Evolutionary conservation across 176 grass and related monocot species (phyloP).

Genomic region (Ensete ventricosum): DNA sequence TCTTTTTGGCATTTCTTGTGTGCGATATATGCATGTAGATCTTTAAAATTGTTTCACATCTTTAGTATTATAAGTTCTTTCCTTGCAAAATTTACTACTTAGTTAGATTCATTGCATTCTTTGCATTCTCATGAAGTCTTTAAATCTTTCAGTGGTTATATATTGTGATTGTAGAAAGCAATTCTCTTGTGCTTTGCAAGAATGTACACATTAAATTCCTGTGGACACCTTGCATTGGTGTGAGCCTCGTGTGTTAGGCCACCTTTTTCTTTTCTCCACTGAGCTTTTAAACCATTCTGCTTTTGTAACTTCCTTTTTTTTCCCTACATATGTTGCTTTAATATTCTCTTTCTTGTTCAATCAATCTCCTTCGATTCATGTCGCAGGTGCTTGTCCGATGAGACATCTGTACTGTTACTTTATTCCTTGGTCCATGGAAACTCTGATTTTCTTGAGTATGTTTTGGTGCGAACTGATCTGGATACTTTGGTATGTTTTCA

Average conservation of each 20-base stretch:
- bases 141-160: neutral
- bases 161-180: neutral
- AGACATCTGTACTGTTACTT: constrained; percentile 73
- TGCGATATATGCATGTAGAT: neutral
- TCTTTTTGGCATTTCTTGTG: no score
- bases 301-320: neutral
- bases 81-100: neutral
- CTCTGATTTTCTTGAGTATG: constrained; percentile 89
- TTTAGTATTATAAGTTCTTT: neutral
- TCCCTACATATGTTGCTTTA: neutral
- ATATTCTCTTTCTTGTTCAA: neutral
- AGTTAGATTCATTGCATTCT: no score
- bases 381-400: constrained; percentile 71
- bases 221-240: neutral
- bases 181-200: neutral
- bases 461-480: constrained; percentile 95
- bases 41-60: neutral
- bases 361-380: constrained; percentile 2
- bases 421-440: constrained; percentile 98
- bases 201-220: no score
- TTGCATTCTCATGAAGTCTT: neutral
- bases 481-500: constrained; percentile 77
- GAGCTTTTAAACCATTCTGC: neutral
- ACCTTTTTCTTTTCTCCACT: no score
- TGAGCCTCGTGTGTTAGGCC: no score